Evolutionary conservation across 2,329 filamentous ascomycete genomes (phyloP), one percentile per base, ranked within the genome.

Genomic region (Emericellopsis atlantica): DNA sequence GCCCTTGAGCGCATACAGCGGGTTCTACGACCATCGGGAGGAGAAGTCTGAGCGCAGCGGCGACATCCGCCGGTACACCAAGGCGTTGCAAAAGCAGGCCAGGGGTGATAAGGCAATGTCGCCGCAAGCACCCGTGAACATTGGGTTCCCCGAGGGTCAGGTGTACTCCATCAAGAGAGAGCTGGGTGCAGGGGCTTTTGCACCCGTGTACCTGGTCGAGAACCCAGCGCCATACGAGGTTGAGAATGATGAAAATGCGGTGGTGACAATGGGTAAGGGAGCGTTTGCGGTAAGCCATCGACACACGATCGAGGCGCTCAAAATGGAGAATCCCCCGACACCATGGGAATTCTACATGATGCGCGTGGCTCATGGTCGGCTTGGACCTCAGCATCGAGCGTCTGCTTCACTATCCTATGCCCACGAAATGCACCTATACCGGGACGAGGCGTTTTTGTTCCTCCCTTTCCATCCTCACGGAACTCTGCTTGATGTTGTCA

Each of bases 341-440:
- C 72, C 84, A 0, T 98, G 92, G 92, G 92, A 98, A 56, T 98
- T 96, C 55, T 84, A 95, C 62, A 93, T 98, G 60, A 87, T 96
- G 67, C 81, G 86, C 2, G 76, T 87, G 42, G 79, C 84, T 2
- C 85, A 90, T 47, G 67, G 74, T 18, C 83, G 92, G 1, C 69
- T 98, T 0, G 82, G 81, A 0, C 71, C 81, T 1, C 74, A 73
- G 24, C 65, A 83, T 44, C 79, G 90, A 12, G 81, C 83, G 0
- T 72, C 78, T 1, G 79, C 85, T 4, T 93, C 85, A 12, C 70
- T 98, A 44, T 78, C 94, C 2, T 74, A 79, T 32, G 90, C 84
- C 0, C 84, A 95, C 49, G 90, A 95, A 56, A 78, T 95, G 67
- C 92, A 96, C 55, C 71, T 95, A 7, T 96, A 90, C 67, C 74